A percentile compares a stretch with the other conserved stretches of the same genome.
These are phyloP conservation scores for Nakaseomyces sp. DNA, from an alignment of 1,139 yeast species.

Conservation along the genomic window DNA sequence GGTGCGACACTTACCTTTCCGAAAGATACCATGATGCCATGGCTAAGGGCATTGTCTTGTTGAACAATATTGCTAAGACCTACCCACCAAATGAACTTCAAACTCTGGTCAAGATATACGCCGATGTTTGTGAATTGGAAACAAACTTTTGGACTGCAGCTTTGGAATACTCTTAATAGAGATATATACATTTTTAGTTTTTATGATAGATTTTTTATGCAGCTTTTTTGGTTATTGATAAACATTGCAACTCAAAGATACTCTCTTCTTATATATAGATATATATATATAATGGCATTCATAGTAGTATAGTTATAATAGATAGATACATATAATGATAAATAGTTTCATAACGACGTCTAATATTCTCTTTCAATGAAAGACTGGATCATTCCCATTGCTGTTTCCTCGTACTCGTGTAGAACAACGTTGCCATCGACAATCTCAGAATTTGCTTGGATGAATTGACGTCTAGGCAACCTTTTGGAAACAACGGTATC, in stretches of 20 bases:
- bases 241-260: too few species aligned
- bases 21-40: conserved; percentile 51
- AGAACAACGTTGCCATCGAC: conserved; percentile 41
- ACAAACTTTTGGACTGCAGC: conserved; percentile 54
- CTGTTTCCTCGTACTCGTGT: conserved; percentile 66
- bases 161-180: conserved; percentile 13
- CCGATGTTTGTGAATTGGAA: conserved; percentile 51
- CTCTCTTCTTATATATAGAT: too few species aligned
- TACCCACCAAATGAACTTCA: conserved; percentile 38
- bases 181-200: not conserved
- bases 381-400: conserved; percentile 68
- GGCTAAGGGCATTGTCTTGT: conserved; percentile 38
- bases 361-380: conserved; percentile 58
- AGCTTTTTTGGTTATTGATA: too few species aligned
- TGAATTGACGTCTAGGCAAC: conserved; percentile 72
- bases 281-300: too few species aligned
- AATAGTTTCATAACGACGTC: too few species aligned
- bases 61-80: conserved; percentile 38
- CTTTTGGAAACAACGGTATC: conserved; percentile 61
- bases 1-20: conserved; percentile 56
- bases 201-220: not conserved
- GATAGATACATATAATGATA: too few species aligned
- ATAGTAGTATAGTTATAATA: too few species aligned
- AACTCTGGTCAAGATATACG: conserved; percentile 49
- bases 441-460: conserved; percentile 57